Evolutionary conservation across 768 basidiomycete genomes (phyloP).

Genomic region (Dioszegia crocea): DNA sequence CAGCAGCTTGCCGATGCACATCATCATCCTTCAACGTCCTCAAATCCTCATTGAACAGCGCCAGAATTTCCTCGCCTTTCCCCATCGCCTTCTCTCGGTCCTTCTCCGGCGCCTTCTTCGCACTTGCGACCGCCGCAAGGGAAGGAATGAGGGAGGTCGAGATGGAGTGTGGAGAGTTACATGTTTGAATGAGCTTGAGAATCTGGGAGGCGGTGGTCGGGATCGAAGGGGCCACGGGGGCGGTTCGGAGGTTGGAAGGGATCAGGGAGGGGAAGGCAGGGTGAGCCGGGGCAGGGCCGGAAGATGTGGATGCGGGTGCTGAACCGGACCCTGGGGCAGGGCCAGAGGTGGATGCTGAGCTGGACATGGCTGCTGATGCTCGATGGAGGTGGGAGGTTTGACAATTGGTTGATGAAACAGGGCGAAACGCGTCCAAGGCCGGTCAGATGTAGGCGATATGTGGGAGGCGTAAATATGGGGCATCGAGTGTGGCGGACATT

Average conservation of each 20-base stretch:
- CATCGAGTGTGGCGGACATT: too few relatives aligned
- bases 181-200: conserved; percentile 1
- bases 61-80: conserved; percentile 19
- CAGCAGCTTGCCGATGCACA: conserved; percentile 20
- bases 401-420: background rate
- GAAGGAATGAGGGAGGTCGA: conserved; percentile 3
- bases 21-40: conserved; percentile 6
- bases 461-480: too few relatives aligned
- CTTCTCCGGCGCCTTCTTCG: conserved; percentile 12
- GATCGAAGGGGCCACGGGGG: background rate
- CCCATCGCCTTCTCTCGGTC: background rate
- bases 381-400: background rate
- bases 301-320: background rate
- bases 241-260: background rate
- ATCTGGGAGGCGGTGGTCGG: background rate
- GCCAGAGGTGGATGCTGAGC: background rate
- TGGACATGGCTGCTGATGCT: background rate
- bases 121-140: background rate
- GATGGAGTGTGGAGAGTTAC: background rate
- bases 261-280: conserved; percentile 7
- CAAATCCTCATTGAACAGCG: conserved; percentile 12
- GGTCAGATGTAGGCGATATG: too few relatives aligned
- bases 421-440: too few relatives aligned
- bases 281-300: background rate
- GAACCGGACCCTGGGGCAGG: background rate